Conservation (phyloP, 2,329 filamentous ascomycete genomes). For the Aspergillus tanneri region DNA sequence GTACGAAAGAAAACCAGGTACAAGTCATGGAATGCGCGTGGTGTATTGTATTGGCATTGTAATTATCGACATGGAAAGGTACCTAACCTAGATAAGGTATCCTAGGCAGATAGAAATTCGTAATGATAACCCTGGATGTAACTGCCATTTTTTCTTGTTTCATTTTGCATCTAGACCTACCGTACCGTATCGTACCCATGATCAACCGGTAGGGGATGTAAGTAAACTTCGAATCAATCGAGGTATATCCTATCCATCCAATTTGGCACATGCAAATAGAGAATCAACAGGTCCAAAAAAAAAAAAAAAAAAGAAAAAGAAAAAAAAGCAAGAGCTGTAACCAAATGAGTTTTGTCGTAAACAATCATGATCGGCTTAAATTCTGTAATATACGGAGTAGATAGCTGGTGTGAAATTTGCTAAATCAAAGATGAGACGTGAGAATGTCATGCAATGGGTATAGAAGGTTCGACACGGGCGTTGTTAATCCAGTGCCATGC, state of each 20-base stretch:
- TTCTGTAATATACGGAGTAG: no score
- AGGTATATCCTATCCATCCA: neutral
- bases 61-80: no score
- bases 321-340: neutral
- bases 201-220: neutral
- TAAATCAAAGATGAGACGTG: neutral
- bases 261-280: neutral
- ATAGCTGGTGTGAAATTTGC: neutral
- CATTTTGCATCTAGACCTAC: no score
- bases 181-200: no score
- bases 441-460: neutral
- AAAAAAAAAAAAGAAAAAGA: neutral
- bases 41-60: no score
- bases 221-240: neutral
- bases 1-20: no score
- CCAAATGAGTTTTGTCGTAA: neutral
- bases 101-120: no score
- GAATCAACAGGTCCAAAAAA: neutral
- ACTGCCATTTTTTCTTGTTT: no score
- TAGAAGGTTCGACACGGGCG: neutral
- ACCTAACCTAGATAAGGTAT: no score
- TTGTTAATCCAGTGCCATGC: neutral
- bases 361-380: neutral
- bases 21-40: no score
- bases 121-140: neutral